These are phyloP conservation scores for Colletotrichum gloeosporioides DNA, from an alignment of 2,329 filamentous ascomycete genomes.

Conservation along the genomic window DNA sequence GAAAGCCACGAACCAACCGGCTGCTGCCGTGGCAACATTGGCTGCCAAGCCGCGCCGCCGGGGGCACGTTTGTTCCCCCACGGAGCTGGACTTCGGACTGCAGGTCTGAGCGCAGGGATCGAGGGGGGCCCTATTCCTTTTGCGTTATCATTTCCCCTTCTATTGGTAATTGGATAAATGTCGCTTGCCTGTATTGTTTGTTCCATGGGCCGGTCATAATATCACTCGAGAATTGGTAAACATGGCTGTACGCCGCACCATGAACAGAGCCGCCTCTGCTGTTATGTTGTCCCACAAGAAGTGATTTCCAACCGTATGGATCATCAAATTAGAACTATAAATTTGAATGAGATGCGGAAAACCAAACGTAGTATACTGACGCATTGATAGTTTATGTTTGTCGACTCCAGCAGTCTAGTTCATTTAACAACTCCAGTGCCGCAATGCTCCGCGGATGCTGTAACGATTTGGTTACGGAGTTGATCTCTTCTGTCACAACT, in stretches of 20 bases:
- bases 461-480: too few species aligned
- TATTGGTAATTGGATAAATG: background rate
- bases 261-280: background rate
- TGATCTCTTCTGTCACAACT: fast-evolving
- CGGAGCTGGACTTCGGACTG: background rate
- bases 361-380: fast-evolving
- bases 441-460: too few species aligned
- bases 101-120: background rate
- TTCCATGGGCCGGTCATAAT: background rate
- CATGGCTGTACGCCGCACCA: background rate
- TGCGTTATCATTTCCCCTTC: background rate
- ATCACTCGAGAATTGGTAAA: background rate
- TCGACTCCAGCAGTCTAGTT: fast-evolving
- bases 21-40: background rate
- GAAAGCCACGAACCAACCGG: background rate
- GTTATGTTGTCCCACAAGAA: background rate
- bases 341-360: background rate
- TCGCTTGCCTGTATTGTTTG: background rate
- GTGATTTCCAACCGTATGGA: fast-evolving
- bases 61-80: background rate
- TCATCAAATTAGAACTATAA: fast-evolving
- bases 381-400: background rate
- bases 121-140: background rate
- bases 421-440: background rate
- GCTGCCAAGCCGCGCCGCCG: background rate